Conservation (phyloP, 306 rosid genomes). For the Herpetospermum pedunculosum region DNA sequence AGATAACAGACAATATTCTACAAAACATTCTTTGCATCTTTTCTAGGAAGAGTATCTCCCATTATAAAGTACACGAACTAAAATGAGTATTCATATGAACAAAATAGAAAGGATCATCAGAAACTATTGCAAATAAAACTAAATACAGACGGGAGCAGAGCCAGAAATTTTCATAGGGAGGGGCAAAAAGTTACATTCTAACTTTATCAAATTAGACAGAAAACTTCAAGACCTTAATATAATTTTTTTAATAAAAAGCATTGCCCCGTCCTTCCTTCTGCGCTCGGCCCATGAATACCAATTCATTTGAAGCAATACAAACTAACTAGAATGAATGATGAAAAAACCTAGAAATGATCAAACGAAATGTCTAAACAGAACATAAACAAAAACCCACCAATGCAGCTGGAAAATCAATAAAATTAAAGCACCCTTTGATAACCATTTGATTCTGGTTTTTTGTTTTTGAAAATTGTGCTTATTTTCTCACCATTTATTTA, state of each 20-base stretch:
- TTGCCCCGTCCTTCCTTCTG: neutral
- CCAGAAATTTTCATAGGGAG: neutral
- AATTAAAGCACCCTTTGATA: too few relatives aligned
- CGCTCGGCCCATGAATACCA: neutral
- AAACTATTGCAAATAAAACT: neutral
- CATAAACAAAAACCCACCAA: neutral
- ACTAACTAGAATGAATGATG: neutral
- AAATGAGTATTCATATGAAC: neutral
- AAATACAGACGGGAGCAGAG: neutral
- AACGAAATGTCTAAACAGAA: neutral
- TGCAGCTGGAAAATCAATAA: neutral
- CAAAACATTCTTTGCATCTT: neutral
- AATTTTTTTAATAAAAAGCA: too few relatives aligned
- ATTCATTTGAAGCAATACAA: neutral
- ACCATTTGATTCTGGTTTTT: too few relatives aligned
- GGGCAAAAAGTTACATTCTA: neutral
- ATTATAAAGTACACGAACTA: neutral
- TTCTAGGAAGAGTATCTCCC: neutral
- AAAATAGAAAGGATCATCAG: neutral
- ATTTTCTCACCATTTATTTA: too few relatives aligned
- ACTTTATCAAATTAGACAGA: too few relatives aligned
- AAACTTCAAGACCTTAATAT: too few relatives aligned
- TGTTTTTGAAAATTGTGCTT: too few relatives aligned
- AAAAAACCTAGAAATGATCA: neutral
- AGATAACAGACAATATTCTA: neutral